These are phyloP conservation scores for Eimeria tenella DNA, from an alignment of 169 alveolate genomes.

Conservation along the genomic window DNA sequence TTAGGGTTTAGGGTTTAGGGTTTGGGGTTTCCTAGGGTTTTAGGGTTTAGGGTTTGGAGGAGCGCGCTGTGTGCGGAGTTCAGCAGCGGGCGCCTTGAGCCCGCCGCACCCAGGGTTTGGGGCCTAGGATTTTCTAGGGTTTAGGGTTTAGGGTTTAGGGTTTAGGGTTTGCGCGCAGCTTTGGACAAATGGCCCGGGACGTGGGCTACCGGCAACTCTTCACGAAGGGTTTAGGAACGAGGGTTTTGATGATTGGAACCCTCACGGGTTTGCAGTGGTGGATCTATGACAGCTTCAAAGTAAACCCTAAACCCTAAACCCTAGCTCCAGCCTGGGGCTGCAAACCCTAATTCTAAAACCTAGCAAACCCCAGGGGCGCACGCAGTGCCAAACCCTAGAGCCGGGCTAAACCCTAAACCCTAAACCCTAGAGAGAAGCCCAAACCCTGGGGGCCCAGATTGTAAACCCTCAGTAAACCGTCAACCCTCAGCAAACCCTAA, in stretches of 20 bases:
- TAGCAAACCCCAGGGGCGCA: no score
- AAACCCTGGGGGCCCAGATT: no score
- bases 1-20: slow-evolving; percentile 38
- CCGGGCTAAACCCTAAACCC: no score
- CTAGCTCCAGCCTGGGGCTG: background rate
- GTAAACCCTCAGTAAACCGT: no score
- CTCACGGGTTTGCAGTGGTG: slow-evolving; percentile 99
- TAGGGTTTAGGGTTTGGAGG: slow-evolving; percentile 45
- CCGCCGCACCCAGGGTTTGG: background rate
- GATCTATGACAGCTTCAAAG: slow-evolving; percentile 97
- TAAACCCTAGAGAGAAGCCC: no score
- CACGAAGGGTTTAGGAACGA: slow-evolving; percentile 92
- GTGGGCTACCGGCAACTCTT: slow-evolving; percentile 75
- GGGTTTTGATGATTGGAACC: slow-evolving; percentile 98
- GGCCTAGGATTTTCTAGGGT: slow-evolving; percentile 64
- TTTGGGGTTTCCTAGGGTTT: background rate
- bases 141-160: slow-evolving; percentile 60
- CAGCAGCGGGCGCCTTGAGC: background rate
- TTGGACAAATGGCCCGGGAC: slow-evolving; percentile 75
- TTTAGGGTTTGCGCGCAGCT: slow-evolving; percentile 50
- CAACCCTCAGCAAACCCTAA: slow-evolving; percentile 47
- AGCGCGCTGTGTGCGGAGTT: background rate
- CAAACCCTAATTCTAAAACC: no score
- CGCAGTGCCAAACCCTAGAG: no score
- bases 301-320: slow-evolving; percentile 36